Base-by-base conservation (phyloP, 2,329 filamentous ascomycete genomes). In the Pochonia chlamydosporia region DNA sequence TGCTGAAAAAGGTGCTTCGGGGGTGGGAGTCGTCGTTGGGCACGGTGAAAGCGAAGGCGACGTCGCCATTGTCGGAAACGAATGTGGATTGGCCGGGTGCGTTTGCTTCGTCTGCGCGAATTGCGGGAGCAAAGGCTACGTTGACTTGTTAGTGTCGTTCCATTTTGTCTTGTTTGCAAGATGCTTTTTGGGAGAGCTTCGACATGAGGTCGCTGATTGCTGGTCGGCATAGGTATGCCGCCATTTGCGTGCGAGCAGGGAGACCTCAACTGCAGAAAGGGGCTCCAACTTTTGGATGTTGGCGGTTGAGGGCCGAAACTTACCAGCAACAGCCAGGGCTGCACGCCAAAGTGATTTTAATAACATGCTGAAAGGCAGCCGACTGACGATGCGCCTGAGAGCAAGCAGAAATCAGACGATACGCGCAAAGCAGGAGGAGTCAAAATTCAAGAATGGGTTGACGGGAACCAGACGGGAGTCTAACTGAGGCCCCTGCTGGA, bases 1-100 rank as follows among this genome's bases (percentile, higher is more conserved):
- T 54, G n/a, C 72, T 72, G 60, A 82, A 78, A 63, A 72, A 81
- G 33, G 81, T 57, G 14, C 46, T 40, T 3, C 41, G 43, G 14
- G 49, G 49, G 13, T 46, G 44, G 54, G 79, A 69, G 39, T 68
- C 65, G 47, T 67, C 69, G 23, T 63, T 54, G 47, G 76, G 70
- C 20, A 76, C 70, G 46, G 74, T 73, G 48, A 76, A 64, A 43
- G 70, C 71, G 56, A 81, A 81, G n/a, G 65, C 63, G 48, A 76
- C 57, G 18, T 66, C 63, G 43, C 66, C 59, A 48, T 70, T 63
- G 46, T 65, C 65, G 2, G 73, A 67, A 40, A 73, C 58, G 42
- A 78, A 77, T 40, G 64, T 66, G 7, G 70, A 69, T 45, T 70
- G 69, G 40, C 60, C 60, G 26, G 56, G 52, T 24, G 55, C 52